phyloP scores from a whole-genome alignment of 139 green algal species.

The Chlamydomonas sp. region DNA sequence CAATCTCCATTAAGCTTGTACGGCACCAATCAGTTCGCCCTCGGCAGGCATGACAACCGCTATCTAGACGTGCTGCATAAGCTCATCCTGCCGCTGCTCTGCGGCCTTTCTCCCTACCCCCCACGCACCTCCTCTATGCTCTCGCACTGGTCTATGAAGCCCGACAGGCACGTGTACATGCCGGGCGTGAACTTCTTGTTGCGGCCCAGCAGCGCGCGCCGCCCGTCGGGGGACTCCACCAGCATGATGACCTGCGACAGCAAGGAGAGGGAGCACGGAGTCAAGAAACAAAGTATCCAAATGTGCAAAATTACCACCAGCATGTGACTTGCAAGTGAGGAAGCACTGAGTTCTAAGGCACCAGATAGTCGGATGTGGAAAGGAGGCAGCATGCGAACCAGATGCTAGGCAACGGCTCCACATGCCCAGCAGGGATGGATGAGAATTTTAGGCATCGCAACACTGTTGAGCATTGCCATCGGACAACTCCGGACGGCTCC shows the following conservation, averaged over 20 bases:
- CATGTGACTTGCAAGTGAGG: no score
- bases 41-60: no score
- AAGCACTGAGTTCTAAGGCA: no score
- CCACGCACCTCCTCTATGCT: conserved; percentile 76
- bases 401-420: no score
- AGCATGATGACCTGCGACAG: conserved; percentile 79
- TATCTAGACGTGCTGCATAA: not conserved
- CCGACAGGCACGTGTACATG: conserved; percentile 84
- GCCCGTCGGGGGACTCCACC: conserved; percentile 76
- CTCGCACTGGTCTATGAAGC: conserved; percentile 88
- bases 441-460: no score
- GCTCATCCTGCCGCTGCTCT: not conserved
- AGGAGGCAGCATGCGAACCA: no score
- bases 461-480: no score
- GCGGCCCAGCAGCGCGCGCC: conserved; percentile 73
- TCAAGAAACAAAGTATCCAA: not conserved
- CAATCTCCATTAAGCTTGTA: not conserved
- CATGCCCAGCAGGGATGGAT: no score
- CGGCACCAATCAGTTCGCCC: no score
- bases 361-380: no score
- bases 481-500: no score
- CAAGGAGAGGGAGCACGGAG: not conserved
- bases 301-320: not conserved
- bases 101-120: not conserved
- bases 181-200: conserved; percentile 58